Base-by-base conservation (phyloP, 495 filamentous ascomycete genomes). In the Penicillium subrubescens region DNA sequence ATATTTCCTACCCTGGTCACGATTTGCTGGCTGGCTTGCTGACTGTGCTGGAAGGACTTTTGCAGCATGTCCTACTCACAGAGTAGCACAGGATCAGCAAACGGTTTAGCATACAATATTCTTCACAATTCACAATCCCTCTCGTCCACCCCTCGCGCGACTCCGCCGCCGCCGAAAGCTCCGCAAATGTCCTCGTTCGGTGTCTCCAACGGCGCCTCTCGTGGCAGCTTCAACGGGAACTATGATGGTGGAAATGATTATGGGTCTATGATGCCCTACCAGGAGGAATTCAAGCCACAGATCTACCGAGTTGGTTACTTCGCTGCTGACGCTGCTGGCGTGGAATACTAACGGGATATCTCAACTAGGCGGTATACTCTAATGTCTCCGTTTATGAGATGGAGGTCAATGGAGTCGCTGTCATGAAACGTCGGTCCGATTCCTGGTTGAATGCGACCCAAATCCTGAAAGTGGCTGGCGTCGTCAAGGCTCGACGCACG, bases 341-440 rank as follows among this genome's bases (percentile, higher is more conserved):
- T 59, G 50, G 57, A 25, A 43, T 48, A 54, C 69, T 77, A 57
- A 73, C 57, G 31, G 62, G 35, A 25, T 27, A 62, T 68, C 67
- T 12, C 23, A 48, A 66, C 15, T 72, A 97, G 93, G 95, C 95
- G 44, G 88, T 94, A 34, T 99, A 99, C 75, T 98, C 96, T 2
- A 92, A 93, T 67, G 89, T 97, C 19, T 86, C 92, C 39, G 95
- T 99, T 15, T 99, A 97, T 77, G 95, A 99, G 73, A 97, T 97
- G 93, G 92, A 97, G 73, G 90, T 97, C 60, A 94, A 97, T 73
- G 84, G 85, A 25, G 82, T 98, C 62, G 90, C 91, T 15, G 92
- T 97, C 23, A 99, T 99, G 95, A 91, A 94, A 66, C 88, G 95
- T 57, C 91, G 94, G 44, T 87, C 87, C 60, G 93, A 97, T 72